Evolutionary conservation across 2,329 filamentous ascomycete genomes (phyloP).

Genomic region (Fusarium sp.): DNA sequence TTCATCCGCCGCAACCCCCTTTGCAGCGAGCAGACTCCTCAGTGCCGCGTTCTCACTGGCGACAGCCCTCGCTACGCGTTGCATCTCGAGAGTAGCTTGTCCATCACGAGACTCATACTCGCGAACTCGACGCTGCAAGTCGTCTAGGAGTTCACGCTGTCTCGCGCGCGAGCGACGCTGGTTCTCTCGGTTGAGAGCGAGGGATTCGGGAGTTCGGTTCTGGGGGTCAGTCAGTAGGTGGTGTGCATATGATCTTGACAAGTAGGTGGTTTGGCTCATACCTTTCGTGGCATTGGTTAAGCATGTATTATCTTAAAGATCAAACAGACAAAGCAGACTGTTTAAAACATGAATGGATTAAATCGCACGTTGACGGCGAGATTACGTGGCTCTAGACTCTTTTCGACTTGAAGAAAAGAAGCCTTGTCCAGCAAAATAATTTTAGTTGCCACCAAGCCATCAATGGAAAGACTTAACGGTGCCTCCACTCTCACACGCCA

Average conservation of each 20-base stretch:
- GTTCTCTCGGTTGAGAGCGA: constrained; percentile 52
- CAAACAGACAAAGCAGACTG: not conserved
- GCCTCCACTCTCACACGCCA: not conserved
- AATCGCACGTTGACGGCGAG: not conserved
- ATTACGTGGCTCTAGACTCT: not conserved
- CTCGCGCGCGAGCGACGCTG: constrained; percentile 59
- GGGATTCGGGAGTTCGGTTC: constrained; percentile 41
- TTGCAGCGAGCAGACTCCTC: constrained; percentile 40
- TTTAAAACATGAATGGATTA: not conserved
- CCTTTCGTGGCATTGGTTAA: constrained; percentile 32
- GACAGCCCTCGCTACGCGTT: constrained; percentile 57
- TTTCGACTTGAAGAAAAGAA: not conserved
- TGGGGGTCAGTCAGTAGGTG: not conserved
- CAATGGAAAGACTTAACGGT: not conserved
- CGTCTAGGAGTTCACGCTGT: constrained; percentile 55
- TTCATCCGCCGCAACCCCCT: constrained; percentile 32
- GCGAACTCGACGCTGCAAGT: constrained; percentile 54
- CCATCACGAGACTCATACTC: constrained; percentile 55
- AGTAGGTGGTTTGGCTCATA: not conserved
- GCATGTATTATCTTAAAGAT: not conserved
- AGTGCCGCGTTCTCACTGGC: constrained; percentile 55
- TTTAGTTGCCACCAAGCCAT: not conserved
- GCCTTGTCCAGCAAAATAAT: not conserved
- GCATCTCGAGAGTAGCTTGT: constrained; percentile 59
- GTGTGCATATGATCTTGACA: not conserved